Evolutionary conservation across 2,329 filamentous ascomycete genomes (phyloP).

Genomic region (Chaetomium sp.): DNA sequence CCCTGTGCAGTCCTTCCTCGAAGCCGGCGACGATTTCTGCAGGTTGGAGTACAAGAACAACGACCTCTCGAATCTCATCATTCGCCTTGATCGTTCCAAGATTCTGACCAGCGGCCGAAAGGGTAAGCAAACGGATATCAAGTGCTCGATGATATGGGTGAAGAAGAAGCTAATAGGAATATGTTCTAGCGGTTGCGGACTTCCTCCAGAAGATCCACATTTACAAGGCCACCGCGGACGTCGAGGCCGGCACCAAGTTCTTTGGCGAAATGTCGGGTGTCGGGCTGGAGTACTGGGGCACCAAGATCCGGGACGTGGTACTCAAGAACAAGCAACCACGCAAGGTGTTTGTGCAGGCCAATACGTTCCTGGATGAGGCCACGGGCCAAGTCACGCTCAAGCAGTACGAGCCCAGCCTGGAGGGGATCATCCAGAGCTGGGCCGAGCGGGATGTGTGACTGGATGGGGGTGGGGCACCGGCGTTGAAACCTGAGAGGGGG

Average conservation of each 20-base stretch:
- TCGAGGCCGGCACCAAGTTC: constrained; percentile 67
- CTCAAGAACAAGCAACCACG: constrained; percentile 72
- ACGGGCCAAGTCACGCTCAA: constrained; percentile 67
- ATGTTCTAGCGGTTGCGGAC: constrained; percentile 60
- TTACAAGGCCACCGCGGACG: constrained; percentile 85
- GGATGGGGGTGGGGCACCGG: neutral
- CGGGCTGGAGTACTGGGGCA: constrained; percentile 74
- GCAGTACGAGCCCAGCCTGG: constrained; percentile 76
- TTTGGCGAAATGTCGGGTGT: constrained; percentile 82
- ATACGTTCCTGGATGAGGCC: constrained; percentile 65
- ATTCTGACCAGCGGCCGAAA: constrained; percentile 77
- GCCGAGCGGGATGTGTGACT: constrained; percentile 51
- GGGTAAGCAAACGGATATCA: constrained; percentile 31
- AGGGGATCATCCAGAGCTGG: constrained; percentile 81
- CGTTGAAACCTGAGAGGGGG: too few species aligned
- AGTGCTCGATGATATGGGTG: neutral
- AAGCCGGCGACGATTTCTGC: constrained; percentile 82
- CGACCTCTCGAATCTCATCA: constrained; percentile 72
- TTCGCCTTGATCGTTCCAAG: constrained; percentile 77
- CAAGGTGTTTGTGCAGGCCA: constrained; percentile 91
- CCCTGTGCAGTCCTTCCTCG: constrained; percentile 60
- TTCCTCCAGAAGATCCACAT: constrained; percentile 90
- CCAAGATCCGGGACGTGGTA: constrained; percentile 69
- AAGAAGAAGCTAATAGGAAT: constrained; percentile 1
- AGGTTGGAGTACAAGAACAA: constrained; percentile 67